Percentiles rank a stretch among this genome's conserved stretches.
Conservation (phyloP, 345 rosid species). For the Limnanthes douglasii region DNA sequence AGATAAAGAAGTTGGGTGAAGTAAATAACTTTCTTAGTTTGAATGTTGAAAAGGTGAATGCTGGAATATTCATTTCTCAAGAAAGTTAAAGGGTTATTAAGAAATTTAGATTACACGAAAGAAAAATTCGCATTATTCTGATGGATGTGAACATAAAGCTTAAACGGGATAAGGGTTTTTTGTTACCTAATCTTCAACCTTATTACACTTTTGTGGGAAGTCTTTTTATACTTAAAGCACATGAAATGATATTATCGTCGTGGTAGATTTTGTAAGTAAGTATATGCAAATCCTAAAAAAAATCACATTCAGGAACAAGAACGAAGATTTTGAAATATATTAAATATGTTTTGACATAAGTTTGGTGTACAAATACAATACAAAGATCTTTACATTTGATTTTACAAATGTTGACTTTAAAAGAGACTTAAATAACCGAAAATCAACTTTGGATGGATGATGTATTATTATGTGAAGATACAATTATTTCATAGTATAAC, state of each 20-base stretch:
- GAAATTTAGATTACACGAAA: neutral
- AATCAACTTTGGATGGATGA: too few species aligned
- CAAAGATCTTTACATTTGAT: too few species aligned
- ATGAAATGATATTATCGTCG: neutral
- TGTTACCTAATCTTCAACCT: slow-evolving; percentile 1
- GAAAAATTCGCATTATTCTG: neutral
- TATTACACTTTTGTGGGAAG: neutral
- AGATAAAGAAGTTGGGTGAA: slow-evolving; percentile 7
- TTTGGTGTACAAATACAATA: too few species aligned
- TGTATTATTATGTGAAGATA: too few species aligned
- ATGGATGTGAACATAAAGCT: slow-evolving; percentile 1
- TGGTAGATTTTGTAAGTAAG: neutral
- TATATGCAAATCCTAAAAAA: slow-evolving; percentile 2
- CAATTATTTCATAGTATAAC: too few species aligned
- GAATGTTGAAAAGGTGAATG: slow-evolving; percentile 1
- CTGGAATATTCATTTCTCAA: slow-evolving; percentile 5
- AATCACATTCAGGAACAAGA: neutral
- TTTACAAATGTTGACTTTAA: too few species aligned
- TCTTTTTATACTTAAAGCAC: slow-evolving; percentile 1
- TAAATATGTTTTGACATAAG: too few species aligned
- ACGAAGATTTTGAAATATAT: neutral
- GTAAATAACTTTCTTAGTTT: slow-evolving; percentile 2
- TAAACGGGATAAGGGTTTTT: too few species aligned
- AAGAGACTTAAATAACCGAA: too few species aligned
- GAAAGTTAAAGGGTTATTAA: neutral